phyloP scores from a whole-genome alignment of 805 yeast species.

The Myxozyma lipomycoides region DNA sequence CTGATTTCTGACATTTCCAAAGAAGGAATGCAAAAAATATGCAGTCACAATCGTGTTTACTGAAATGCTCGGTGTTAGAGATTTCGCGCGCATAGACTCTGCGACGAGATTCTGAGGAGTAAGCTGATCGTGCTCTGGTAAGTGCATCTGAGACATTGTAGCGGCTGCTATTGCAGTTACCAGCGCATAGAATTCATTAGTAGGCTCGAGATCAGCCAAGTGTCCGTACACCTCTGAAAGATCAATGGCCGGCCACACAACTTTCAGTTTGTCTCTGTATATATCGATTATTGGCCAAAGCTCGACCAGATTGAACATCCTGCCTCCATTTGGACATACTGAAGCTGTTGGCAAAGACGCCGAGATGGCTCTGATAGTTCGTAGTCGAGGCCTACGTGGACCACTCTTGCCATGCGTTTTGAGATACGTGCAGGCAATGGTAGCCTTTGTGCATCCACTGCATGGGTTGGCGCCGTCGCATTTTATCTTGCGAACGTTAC shows the following conservation, averaged over 20 bases:
- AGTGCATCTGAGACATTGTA: slow-evolving; percentile 1
- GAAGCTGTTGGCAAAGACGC: neutral
- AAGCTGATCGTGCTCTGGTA: neutral
- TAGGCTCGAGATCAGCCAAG: neutral
- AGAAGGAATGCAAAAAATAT: slow-evolving; percentile 4
- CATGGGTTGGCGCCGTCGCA: slow-evolving; percentile 2
- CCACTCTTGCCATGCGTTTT: slow-evolving; percentile 1
- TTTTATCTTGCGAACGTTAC: slow-evolving; percentile 4
- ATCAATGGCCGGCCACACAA: slow-evolving; percentile 1
- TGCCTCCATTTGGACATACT: neutral
- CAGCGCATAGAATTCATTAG: neutral
- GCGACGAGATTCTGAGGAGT: neutral
- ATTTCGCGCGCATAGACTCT: neutral
- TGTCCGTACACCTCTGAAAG: neutral
- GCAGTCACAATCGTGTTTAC: neutral
- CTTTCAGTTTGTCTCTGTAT: neutral
- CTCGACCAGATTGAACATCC: neutral
- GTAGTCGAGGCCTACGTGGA: neutral
- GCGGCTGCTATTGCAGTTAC: neutral
- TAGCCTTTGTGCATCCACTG: slow-evolving; percentile 1
- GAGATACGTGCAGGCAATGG: slow-evolving; percentile 3
- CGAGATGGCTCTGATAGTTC: neutral
- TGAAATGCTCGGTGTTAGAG: neutral
- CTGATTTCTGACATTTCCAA: neutral
- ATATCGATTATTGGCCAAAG: neutral